These are phyloP conservation scores for Microsporum audouinii DNA, from an alignment of 2,329 filamentous ascomycete species.

Conservation along the genomic window DNA sequence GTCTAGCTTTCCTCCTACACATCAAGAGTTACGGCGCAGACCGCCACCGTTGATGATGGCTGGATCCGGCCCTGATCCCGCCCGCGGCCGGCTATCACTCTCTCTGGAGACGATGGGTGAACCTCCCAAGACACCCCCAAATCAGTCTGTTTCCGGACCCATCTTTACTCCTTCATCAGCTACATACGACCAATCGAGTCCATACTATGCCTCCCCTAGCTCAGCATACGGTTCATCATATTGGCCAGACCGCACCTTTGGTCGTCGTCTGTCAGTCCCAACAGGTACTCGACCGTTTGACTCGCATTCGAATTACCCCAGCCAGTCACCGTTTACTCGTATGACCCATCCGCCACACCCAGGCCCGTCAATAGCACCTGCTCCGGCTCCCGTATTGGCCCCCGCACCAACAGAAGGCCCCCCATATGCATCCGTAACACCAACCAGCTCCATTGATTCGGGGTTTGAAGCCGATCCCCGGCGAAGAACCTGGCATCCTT, in stretches of 20 bases:
- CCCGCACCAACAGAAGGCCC: constrained; percentile 44
- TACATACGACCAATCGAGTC: constrained; percentile 57
- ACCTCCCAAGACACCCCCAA: constrained; percentile 53
- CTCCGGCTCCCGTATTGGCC: constrained; percentile 13
- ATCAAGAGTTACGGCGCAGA: constrained; percentile 56
- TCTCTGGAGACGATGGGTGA: constrained; percentile 54
- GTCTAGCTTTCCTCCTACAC: constrained; percentile 53
- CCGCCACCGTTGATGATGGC: constrained; percentile 78
- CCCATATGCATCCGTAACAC: constrained; percentile 52
- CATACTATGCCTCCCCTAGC: constrained; percentile 67
- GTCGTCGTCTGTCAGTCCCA: constrained; percentile 68
- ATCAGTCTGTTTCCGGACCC: constrained; percentile 55
- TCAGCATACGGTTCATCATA: constrained; percentile 51
- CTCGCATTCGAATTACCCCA: constrained; percentile 38
- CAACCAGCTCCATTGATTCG: constrained; percentile 45
- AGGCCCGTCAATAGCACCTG: not conserved
- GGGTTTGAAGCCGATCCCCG: constrained; percentile 63
- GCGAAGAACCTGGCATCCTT: constrained; percentile 82
- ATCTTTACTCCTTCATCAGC: constrained; percentile 67
- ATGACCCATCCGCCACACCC: constrained; percentile 8
- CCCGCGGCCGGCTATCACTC: constrained; percentile 45
- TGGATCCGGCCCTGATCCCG: constrained; percentile 43
- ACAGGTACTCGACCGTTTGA: constrained; percentile 65
- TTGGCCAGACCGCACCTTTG: constrained; percentile 49
- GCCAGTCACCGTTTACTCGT: not conserved